Conservation (phyloP, 352 stramenopile genomes). For the Plasmopara muralis region DNA sequence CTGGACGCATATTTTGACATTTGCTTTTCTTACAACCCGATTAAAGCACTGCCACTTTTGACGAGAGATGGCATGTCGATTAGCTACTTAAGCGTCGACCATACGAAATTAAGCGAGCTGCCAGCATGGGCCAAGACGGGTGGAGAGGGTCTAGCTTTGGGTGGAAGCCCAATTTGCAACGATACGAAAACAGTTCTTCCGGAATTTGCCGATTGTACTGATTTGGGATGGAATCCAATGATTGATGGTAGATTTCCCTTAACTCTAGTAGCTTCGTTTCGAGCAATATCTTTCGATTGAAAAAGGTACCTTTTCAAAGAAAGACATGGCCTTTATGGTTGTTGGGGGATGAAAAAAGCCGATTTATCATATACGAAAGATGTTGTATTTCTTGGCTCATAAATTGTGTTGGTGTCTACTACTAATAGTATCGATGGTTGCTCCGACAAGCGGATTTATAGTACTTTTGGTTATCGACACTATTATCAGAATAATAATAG, state of each 20-base stretch:
- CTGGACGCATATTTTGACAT: background rate
- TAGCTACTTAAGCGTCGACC: conserved; percentile 26
- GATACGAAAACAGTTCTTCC: conserved; percentile 3
- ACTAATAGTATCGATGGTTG: no score
- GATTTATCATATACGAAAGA: background rate
- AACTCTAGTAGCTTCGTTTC: conserved; percentile 4
- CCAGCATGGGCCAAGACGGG: conserved; percentile 25
- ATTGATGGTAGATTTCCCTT: conserved; percentile 11
- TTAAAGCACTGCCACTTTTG: conserved; percentile 16
- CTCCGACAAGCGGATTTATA: no score
- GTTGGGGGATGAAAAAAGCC: background rate
- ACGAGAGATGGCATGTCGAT: conserved; percentile 18
- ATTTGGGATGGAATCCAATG: conserved; percentile 15
- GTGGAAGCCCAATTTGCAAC: conserved; percentile 14
- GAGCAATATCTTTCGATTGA: conserved; percentile 2
- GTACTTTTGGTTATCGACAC: no score
- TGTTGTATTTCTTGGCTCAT: no score
- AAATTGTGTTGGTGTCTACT: no score
- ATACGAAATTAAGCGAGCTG: conserved; percentile 23
- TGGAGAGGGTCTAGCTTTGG: conserved; percentile 10
- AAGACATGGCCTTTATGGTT: background rate
- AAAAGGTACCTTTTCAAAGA: background rate
- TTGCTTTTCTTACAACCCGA: conserved; percentile 4
- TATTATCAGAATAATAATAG: no score
- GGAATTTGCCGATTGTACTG: conserved; percentile 1